Percentiles rank a stretch among this genome's conserved stretches.
Conservation (phyloP, 2,329 filamentous ascomycete genomes). For the Aspergillus calidoustus region DNA sequence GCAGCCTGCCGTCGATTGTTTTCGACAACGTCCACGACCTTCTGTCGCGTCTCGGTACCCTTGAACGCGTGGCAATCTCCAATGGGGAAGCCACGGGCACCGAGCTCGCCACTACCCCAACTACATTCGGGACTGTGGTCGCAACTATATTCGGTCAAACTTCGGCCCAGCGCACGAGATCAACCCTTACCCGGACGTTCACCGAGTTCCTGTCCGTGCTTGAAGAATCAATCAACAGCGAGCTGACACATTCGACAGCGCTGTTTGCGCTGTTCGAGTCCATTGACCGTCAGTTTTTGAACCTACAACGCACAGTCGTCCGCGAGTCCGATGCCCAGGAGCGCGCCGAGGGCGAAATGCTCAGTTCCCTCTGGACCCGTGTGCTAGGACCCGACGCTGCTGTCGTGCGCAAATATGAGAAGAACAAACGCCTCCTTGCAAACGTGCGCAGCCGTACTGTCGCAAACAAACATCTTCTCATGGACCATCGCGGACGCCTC, state of each 20-base stretch:
- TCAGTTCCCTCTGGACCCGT: constrained; percentile 83
- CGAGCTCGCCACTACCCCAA: constrained; percentile 55
- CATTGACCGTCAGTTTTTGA: constrained; percentile 88
- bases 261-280: constrained; percentile 90
- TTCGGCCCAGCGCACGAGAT: constrained; percentile 76
- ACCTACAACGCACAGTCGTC: constrained; percentile 81
- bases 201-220: constrained; percentile 84
- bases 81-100: constrained; percentile 26
- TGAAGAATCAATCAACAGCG: constrained; percentile 85
- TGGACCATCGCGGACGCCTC: constrained; percentile 84
- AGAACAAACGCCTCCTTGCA: constrained; percentile 78
- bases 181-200: constrained; percentile 83
- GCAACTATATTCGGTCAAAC: constrained; percentile 79
- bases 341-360: constrained; percentile 76
- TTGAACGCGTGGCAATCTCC: constrained; percentile 44
- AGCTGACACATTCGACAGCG: constrained; percentile 77
- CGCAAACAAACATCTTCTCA: constrained; percentile 81
- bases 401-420: constrained; percentile 86
- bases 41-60: constrained; percentile 60
- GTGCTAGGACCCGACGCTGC: constrained; percentile 77
- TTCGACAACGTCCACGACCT: constrained; percentile 84
- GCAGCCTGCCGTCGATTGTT: constrained; percentile 67
- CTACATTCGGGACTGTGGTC: constrained; percentile 69
- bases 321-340: constrained; percentile 84
- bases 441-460: constrained; percentile 83